These are phyloP conservation scores for Balansia obtecta DNA, from an alignment of 2,329 filamentous ascomycete species.

Conservation along the genomic window DNA sequence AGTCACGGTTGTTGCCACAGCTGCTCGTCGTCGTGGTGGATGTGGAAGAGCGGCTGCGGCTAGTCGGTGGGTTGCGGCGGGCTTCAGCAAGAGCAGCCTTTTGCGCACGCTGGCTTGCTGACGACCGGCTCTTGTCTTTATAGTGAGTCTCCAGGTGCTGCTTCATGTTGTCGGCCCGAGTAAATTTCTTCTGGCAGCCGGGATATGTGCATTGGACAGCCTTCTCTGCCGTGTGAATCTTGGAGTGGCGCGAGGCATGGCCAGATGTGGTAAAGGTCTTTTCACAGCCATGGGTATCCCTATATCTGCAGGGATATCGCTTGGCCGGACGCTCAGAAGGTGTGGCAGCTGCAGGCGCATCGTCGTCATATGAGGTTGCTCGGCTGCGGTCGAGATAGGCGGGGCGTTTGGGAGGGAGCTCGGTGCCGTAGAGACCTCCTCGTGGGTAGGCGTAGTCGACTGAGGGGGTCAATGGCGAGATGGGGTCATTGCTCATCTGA, in stretches of 20 bases:
- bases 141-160: constrained; percentile 70
- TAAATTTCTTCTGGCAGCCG: constrained; percentile 70
- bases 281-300: constrained; percentile 57
- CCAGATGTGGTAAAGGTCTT: constrained; percentile 78
- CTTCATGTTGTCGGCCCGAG: constrained; percentile 78
- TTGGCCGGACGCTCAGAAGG: constrained; percentile 40
- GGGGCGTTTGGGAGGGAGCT: constrained; percentile 26
- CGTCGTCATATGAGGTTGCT: constrained; percentile 39
- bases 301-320: constrained; percentile 63
- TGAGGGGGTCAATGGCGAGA: constrained; percentile 43
- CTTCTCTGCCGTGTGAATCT: constrained; percentile 75
- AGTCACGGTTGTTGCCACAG: constrained; percentile 11
- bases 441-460: constrained; percentile 29
- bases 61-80: constrained; percentile 19
- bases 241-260: constrained; percentile 73
- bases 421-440: constrained; percentile 25
- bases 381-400: constrained; percentile 31
- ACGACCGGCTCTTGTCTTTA: constrained; percentile 43
- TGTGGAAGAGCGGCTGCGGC: constrained; percentile 19
- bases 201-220: constrained; percentile 54
- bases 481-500: constrained; percentile 39
- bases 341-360: constrained; percentile 23
- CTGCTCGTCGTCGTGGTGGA: constrained; percentile 7
- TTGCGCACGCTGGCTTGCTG: constrained; percentile 21
- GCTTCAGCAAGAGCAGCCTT: constrained; percentile 20